Conservation (phyloP, 2,329 filamentous ascomycete species). For the Alternaria sp. region DNA sequence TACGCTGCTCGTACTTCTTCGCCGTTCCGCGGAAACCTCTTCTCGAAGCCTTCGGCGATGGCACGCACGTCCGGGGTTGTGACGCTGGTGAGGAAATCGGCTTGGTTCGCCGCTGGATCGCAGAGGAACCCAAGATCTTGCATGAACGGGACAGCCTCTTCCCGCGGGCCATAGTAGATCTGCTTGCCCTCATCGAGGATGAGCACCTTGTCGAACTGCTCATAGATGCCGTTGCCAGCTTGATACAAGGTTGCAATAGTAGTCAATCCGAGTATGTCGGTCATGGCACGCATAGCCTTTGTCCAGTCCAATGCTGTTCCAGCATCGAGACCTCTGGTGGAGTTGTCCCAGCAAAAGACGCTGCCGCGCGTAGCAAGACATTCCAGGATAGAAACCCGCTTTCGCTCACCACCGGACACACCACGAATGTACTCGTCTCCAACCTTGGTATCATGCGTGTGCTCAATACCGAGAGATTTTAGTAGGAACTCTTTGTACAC, state of each 20-base stretch:
- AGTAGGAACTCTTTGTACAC: too few species aligned
- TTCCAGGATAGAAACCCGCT: conserved; percentile 74
- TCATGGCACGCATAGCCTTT: conserved; percentile 59
- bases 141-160: conserved; percentile 69
- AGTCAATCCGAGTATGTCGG: conserved; percentile 59
- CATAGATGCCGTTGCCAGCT: conserved; percentile 60
- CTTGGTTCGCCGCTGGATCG: conserved; percentile 64
- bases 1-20: conserved; percentile 60
- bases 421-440: conserved; percentile 72
- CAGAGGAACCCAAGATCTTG: conserved; percentile 69
- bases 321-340: conserved; percentile 47
- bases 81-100: conserved; percentile 78
- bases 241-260: conserved; percentile 68
- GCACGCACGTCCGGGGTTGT: conserved; percentile 55
- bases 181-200: conserved; percentile 79
- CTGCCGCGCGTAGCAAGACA: conserved; percentile 62
- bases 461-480: conserved; percentile 30
- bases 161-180: conserved; percentile 73
- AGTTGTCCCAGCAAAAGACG: conserved; percentile 61
- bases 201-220: conserved; percentile 74
- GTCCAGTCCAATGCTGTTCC: conserved; percentile 63
- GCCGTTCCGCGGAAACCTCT: conserved; percentile 51
- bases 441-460: conserved; percentile 71
- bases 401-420: conserved; percentile 73
- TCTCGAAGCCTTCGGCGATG: conserved; percentile 49